Conservation (phyloP, 2,329 filamentous ascomycete genomes). For the Calonectria henricotiae region DNA sequence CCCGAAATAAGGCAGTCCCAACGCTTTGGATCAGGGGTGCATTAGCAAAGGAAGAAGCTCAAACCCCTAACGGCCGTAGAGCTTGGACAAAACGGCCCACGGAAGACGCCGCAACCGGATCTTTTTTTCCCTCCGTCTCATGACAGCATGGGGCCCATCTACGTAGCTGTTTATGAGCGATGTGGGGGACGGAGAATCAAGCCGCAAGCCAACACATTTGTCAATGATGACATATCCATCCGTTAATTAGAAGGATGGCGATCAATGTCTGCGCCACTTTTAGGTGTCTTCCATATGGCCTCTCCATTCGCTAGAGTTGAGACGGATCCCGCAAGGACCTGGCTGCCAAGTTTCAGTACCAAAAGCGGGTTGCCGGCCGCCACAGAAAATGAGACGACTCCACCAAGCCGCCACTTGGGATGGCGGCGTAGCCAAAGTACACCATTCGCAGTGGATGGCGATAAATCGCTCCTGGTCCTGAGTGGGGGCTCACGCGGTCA, state of each 20-base stretch:
- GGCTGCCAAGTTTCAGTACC: conserved; percentile 17
- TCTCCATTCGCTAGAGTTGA: background rate
- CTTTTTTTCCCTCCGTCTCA: background rate
- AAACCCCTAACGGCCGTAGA: background rate
- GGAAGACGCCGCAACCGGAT: background rate
- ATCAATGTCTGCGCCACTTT: conserved; percentile 28
- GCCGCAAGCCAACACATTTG: background rate
- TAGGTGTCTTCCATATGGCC: background rate
- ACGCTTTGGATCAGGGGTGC: conserved; percentile 6
- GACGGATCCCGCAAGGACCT: background rate
- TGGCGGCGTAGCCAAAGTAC: conserved; percentile 3
- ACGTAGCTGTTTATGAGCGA: background rate
- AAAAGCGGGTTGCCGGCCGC: conserved; percentile 13
- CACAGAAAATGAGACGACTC: conserved; percentile 21
- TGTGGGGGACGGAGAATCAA: conserved; percentile 7
- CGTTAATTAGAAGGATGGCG: conserved; percentile 3
- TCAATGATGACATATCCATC: conserved; percentile 31
- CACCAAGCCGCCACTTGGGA: conserved; percentile 9
- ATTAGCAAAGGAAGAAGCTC: background rate
- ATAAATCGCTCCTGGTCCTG: background rate
- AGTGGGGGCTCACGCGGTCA: too few relatives aligned
- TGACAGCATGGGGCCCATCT: conserved; percentile 1
- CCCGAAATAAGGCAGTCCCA: conserved; percentile 16
- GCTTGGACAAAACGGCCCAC: background rate
- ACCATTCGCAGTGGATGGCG: conserved; percentile 3